A percentile compares a stretch with the other conserved stretches of the same genome.
Evolutionary conservation across 2,329 filamentous ascomycete species (phyloP).

Genomic region (Metarhizium rileyi): DNA sequence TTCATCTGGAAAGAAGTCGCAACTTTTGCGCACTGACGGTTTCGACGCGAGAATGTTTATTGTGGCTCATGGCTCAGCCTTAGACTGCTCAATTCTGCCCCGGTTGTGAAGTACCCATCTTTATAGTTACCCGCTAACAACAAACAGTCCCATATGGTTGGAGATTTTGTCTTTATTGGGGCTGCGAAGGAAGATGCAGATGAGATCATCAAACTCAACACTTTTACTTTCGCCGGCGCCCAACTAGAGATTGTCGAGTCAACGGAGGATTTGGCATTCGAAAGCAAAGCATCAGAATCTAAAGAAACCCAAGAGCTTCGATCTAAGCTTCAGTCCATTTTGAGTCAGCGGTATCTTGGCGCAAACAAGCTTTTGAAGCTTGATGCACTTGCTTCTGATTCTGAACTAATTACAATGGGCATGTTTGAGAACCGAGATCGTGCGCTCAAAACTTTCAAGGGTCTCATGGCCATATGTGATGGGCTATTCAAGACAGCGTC

Average conservation of each 20-base stretch:
- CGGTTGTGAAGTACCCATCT: not conserved
- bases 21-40: constrained; percentile 1
- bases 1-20: constrained; percentile 4
- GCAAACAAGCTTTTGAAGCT: constrained; percentile 71
- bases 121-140: constrained; percentile 46
- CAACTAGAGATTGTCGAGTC: constrained; percentile 45
- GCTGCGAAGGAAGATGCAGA: constrained; percentile 55
- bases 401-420: constrained; percentile 60
- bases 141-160: constrained; percentile 58
- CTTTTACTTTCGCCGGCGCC: constrained; percentile 57
- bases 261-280: constrained; percentile 27
- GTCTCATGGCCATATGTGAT: constrained; percentile 80
- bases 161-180: constrained; percentile 59
- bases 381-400: constrained; percentile 64
- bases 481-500: constrained; percentile 61
- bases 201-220: constrained; percentile 57
- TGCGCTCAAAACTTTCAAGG: constrained; percentile 82
- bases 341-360: constrained; percentile 64
- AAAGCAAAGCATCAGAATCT: constrained; percentile 35
- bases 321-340: constrained; percentile 57
- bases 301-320: constrained; percentile 51
- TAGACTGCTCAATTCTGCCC: not conserved
- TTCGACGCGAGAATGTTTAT: constrained; percentile 1
- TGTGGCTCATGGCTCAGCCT: not conserved
- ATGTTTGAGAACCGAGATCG: constrained; percentile 64